These are phyloP conservation scores for Porcisia hertigi DNA, from an alignment of 208 protist species.

Conservation along the genomic window DNA sequence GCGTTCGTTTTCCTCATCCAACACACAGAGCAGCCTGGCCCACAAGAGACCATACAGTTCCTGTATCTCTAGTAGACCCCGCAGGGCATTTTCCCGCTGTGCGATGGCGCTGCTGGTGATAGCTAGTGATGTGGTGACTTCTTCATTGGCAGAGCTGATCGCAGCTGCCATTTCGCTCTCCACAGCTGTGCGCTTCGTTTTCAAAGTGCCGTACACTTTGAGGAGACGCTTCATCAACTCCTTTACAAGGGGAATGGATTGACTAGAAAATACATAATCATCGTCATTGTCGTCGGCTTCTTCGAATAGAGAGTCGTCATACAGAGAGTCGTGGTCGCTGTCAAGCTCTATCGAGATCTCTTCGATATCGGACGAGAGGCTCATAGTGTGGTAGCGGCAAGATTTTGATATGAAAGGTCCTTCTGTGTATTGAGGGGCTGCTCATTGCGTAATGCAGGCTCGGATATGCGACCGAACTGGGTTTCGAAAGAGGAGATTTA, in stretches of 20 bases:
- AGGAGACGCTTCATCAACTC: slow-evolving; percentile 49
- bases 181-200: slow-evolving; percentile 18
- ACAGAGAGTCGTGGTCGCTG: slow-evolving; percentile 21
- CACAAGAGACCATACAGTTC: slow-evolving; percentile 40
- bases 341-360: slow-evolving; percentile 30
- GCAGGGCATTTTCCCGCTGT: slow-evolving; percentile 14
- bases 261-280: slow-evolving; percentile 37
- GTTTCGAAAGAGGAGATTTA: neutral
- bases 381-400: slow-evolving; percentile 21
- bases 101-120: slow-evolving; percentile 8
- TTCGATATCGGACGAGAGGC: slow-evolving; percentile 13
- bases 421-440: neutral
- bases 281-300: slow-evolving; percentile 42
- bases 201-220: slow-evolving; percentile 28
- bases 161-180: slow-evolving; percentile 18
- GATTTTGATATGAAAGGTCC: neutral
- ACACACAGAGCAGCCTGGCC: slow-evolving; percentile 48
- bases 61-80: slow-evolving; percentile 13
- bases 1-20: slow-evolving; percentile 69
- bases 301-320: slow-evolving; percentile 25
- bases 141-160: slow-evolving; percentile 9
- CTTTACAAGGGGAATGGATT: slow-evolving; percentile 35
- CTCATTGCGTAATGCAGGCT: neutral
- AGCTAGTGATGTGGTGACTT: neutral
- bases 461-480: neutral